Evolutionary conservation across 768 basidiomycete genomes (phyloP).

Genomic region (Lactarius sp.): DNA sequence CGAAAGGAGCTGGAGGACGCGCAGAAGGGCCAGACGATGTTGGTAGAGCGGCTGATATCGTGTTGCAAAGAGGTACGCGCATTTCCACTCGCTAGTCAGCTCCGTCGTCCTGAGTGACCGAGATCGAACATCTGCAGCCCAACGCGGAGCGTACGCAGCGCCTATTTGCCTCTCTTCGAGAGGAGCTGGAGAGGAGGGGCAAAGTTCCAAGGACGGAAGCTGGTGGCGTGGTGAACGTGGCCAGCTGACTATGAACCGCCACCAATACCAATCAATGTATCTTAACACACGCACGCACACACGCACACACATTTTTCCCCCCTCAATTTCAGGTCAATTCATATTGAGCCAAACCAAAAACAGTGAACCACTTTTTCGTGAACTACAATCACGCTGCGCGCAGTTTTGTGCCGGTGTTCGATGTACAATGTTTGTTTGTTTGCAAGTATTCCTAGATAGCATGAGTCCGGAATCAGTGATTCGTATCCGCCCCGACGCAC

Average conservation of each 20-base stretch:
- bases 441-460: neutral
- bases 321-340: neutral
- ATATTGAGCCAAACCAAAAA: neutral
- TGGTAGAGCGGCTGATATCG: conserved; percentile 78
- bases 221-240: conserved; percentile 3
- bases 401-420: neutral
- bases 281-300: conserved; percentile 5
- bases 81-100: conserved; percentile 3
- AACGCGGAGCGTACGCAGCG: conserved; percentile 81
- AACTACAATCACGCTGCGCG: neutral
- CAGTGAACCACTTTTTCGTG: neutral
- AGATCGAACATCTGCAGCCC: conserved; percentile 43
- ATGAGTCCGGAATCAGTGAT: neutral
- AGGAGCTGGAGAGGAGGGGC: conserved; percentile 74
- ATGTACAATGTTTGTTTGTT: neutral
- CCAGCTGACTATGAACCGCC: conserved; percentile 10
- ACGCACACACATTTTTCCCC: neutral
- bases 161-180: conserved; percentile 71
- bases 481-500: neutral
- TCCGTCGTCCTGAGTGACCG: conserved; percentile 19
- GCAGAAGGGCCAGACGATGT: conserved; percentile 69
- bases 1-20: conserved; percentile 76
- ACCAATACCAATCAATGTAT: conserved; percentile 18
- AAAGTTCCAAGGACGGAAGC: conserved; percentile 30
- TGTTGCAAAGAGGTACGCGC: conserved; percentile 81